Evolutionary conservation across 306 rosid species (phyloP).

Genomic region (Vicia faba): DNA sequence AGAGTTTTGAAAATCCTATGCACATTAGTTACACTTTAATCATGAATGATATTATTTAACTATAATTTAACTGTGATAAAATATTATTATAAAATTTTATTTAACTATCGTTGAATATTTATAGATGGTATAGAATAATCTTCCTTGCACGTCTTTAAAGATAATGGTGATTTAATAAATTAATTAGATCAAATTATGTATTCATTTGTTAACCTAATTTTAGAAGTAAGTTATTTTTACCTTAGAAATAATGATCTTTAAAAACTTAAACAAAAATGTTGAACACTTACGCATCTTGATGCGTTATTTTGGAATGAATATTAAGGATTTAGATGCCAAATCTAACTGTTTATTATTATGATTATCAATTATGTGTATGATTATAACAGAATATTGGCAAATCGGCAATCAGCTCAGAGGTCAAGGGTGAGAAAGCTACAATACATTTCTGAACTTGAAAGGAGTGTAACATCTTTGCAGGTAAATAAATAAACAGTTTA

Average conservation of each 20-base stretch:
- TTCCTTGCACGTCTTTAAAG: no score
- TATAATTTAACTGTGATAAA: no score
- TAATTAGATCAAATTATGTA: neutral
- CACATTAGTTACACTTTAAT: no score
- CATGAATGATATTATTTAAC: no score
- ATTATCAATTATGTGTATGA: neutral
- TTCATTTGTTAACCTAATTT: neutral
- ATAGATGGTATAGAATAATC: no score
- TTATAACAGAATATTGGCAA: constrained; percentile 67
- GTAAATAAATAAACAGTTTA: constrained; percentile 35
- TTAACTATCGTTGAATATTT: no score
- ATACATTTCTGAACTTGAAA: constrained; percentile 88
- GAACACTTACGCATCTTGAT: constrained; percentile 4
- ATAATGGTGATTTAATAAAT: no score
- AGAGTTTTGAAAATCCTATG: no score
- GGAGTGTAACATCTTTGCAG: constrained; percentile 87
- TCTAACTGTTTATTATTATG: constrained; percentile 5
- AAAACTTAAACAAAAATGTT: neutral
- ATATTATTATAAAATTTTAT: no score
- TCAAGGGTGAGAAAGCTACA: constrained; percentile 92
- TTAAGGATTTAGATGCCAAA: neutral
- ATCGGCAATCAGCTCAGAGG: constrained; percentile 93
- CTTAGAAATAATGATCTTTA: neutral
- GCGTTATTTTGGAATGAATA: neutral
- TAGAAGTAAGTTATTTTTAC: neutral